A percentile compares a stretch with the other conserved stretches of the same genome.
Evolutionary conservation across 176 grass and related monocot species (phyloP).

Genomic region (Aegilops sharonensis): DNA sequence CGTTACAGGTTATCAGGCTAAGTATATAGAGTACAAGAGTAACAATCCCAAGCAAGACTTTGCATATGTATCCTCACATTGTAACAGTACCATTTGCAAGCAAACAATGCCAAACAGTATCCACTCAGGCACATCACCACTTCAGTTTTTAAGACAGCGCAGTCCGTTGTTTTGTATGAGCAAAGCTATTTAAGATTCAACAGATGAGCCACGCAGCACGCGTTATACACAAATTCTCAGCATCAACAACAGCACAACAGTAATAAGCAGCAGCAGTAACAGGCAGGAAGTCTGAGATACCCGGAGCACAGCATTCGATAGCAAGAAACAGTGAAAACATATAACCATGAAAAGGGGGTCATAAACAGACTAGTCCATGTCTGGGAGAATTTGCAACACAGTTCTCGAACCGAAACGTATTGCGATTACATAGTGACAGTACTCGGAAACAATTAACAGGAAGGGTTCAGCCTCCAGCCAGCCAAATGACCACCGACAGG

Average conservation of each 20-base stretch:
- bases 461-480: not conserved
- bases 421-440: slow-evolving; percentile 35
- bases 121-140: not conserved
- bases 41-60: not conserved
- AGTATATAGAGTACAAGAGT: not conserved
- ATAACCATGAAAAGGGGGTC: not conserved
- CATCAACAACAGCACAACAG: not conserved
- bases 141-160: not conserved
- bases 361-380: not conserved
- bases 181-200: too few species aligned
- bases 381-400: slow-evolving; percentile 30
- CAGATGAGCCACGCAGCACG: not conserved
- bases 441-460: slow-evolving; percentile 19
- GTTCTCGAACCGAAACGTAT: not conserved
- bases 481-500: not conserved
- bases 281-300: not conserved
- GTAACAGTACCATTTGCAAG: too few species aligned
- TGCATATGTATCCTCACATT: too few species aligned
- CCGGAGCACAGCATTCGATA: not conserved
- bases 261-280: not conserved
- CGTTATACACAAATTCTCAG: not conserved
- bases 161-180: not conserved
- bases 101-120: too few species aligned
- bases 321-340: not conserved
- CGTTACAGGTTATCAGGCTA: not conserved